Evolutionary conservation across 371 early-diverging fungal species (phyloP).

Genomic region (Coemansia sp.): DNA sequence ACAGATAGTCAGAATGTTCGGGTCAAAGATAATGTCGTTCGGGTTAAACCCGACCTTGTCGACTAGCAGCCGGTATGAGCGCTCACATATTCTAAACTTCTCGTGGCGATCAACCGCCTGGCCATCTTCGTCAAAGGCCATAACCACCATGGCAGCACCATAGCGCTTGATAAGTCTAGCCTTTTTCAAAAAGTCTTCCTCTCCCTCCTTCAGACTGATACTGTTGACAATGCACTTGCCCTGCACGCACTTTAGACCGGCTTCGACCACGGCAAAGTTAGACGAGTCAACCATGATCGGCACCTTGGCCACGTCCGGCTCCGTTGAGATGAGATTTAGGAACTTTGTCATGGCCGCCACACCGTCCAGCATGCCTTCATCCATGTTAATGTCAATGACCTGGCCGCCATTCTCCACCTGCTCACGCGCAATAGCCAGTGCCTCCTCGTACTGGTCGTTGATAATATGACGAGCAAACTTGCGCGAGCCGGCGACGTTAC

Average conservation of each 20-base stretch:
- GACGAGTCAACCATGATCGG: conserved; percentile 94
- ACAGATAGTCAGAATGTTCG: conserved; percentile 92
- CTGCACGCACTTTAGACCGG: conserved; percentile 90
- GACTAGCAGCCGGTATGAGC: conserved; percentile 84
- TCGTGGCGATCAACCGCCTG: conserved; percentile 82
- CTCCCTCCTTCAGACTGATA: conserved; percentile 91
- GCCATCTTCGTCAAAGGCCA: conserved; percentile 95
- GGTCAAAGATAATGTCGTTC: conserved; percentile 92
- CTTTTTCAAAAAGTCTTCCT: conserved; percentile 84
- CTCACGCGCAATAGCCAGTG: conserved; percentile 83
- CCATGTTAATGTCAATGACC: conserved; percentile 91
- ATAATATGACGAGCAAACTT: conserved; percentile 88
- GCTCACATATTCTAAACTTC: conserved; percentile 86
- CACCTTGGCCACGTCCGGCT: conserved; percentile 85
- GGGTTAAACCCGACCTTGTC: conserved; percentile 83
- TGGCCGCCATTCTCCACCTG: conserved; percentile 95
- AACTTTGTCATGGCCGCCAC: conserved; percentile 89
- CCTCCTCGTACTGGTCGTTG: conserved; percentile 88
- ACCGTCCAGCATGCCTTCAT: conserved; percentile 92
- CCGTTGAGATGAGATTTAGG: conserved; percentile 87
- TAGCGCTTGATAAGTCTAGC: conserved; percentile 82
- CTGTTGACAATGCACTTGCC: conserved; percentile 96
- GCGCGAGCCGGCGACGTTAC: conserved; percentile 92
- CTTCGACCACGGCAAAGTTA: conserved; percentile 93
- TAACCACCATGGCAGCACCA: conserved; percentile 94